Evolutionary conservation across 2,329 filamentous ascomycete species (phyloP), one percentile per base, ranked within the genome.

Genomic region (Sporothrix pallida): DNA sequence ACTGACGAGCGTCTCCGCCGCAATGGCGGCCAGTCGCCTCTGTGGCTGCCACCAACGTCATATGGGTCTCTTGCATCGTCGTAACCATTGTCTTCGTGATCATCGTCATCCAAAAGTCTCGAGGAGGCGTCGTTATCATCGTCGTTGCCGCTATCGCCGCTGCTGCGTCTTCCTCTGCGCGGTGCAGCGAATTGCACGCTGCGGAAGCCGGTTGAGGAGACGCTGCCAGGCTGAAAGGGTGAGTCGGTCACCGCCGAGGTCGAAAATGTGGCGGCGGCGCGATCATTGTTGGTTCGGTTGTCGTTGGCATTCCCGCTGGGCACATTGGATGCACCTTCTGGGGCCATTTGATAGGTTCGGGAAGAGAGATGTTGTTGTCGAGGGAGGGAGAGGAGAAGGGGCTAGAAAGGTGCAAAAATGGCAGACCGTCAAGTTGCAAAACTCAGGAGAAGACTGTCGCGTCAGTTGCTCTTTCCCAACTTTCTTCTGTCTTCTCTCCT

Each of bases 201-300:
- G 37, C 74, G 75, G 9, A 76, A 76, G 5, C 71, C 74, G 15
- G 56, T 8, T n/a, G 75, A 75, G 0, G 74, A 73, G 1, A 73
- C 20, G 37, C 76, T 76, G 63, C 70, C 71, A 8, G 72, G 31
- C 15, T n/a, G 73, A 65, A 60, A 68, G 2, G 62, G 73, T 17
- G 74, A 74, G 44, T 65, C 70, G 54, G 73, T 60, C 9, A 54
- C 73, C 37, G 63, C 71, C n/a, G 71, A 72, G 2, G 56, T 31
- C 12, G 69, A 65, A 17, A 71, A 68, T 3, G 48, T 56, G 58
- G 26, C 48, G 17, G 48, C 46, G 48, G 7, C 62, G 13, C n/a
- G 50, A 23, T 68, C 50, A 37, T 42, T 37, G 31, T 48, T 56
- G 56, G 17, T 20, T 2, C n/a, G 13, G 48, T n/a, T 56, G 48